Evolutionary conservation across 225 moss, liverwort and hornwort genomes (phyloP), one percentile per base, ranked within the genome.

Genomic region (Thuidium tamariscinum): DNA sequence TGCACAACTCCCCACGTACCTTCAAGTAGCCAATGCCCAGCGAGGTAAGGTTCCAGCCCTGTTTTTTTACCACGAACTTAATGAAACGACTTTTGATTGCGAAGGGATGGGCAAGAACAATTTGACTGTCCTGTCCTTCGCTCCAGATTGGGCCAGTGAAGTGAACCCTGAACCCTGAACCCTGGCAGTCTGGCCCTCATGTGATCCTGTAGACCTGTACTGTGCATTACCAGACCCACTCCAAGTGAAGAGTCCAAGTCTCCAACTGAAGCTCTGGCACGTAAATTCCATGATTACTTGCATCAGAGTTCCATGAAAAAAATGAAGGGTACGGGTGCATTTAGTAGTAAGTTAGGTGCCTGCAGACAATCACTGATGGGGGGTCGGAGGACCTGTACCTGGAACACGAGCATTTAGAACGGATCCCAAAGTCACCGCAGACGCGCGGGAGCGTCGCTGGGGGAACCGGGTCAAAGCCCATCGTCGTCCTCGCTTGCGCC

Each of bases 341-440:
- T 19, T 16, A 42, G 32, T 2, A 70, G 44, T 42, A 19, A 14
- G 14, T 3, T 51, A 48, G 51, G 56, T 54, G 44, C 7, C 30
- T 76, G 59, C 86, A 80, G 66, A 74, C 74, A 23, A 42, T 32
- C 64, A 76, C 39, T 23, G 60, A 80, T 59, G 30, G 62, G 25
- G 61, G 85, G 21, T 67, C 49, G 22, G 54, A 77, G 64, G 13
- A 75, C 66, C 34, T 11, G 64, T 30, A 75, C 66, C 34, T 16
- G 7, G 64, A 49, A 81, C 86, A 82, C 87, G 74, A 74, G 37
- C 81, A 61, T 76, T 81, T 56, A 67, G 39, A 80, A 80, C 69
- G 61, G 32, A 13, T 4, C 12, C 39, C 19, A 10, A 5, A 18
- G 52, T 37, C 48, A 46, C 63, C 83, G 89, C 86, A 7, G 16